Evolutionary conservation across 2,329 filamentous ascomycete species (phyloP).

Genomic region (Penicillium glabrum): DNA sequence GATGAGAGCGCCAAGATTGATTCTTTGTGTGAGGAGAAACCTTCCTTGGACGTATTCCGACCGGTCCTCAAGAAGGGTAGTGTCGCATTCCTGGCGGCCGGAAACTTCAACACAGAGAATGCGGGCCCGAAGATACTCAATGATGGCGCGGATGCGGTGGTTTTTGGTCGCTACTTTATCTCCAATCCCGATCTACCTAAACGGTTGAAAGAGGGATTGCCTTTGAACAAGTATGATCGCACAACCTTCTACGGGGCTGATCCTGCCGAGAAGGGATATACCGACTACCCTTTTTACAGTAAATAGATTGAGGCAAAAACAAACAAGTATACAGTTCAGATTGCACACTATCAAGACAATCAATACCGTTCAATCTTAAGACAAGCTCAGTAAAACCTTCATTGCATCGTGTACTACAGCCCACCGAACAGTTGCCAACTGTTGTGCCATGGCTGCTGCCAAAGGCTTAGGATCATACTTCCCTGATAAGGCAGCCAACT

Average conservation of each 20-base stretch:
- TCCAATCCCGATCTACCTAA: conserved; percentile 46
- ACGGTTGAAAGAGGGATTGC: conserved; percentile 35
- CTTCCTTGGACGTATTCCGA: conserved; percentile 44
- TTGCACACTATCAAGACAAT: not conserved
- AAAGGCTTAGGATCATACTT: conserved; percentile 54
- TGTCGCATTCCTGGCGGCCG: conserved; percentile 37
- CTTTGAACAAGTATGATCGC: conserved; percentile 41
- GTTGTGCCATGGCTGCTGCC: conserved; percentile 56
- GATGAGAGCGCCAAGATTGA: conserved; percentile 47
- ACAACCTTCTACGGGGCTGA: conserved; percentile 42
- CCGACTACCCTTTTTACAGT: conserved; percentile 39
- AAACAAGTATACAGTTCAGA: not conserved
- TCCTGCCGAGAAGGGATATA: conserved; percentile 35
- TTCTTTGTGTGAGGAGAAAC: conserved; percentile 31
- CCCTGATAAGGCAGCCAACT: conserved; percentile 39
- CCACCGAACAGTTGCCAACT: conserved; percentile 59
- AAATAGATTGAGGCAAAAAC: not conserved
- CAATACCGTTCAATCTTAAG: conserved; percentile 6
- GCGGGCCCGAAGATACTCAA: conserved; percentile 16
- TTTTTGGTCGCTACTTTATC: conserved; percentile 43
- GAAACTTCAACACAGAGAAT: conserved; percentile 26
- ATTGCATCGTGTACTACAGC: conserved; percentile 63
- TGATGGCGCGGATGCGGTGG: conserved; percentile 30
- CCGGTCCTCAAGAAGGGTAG: conserved; percentile 40
- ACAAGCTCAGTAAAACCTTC: conserved; percentile 48